Evolutionary conservation across 495 filamentous ascomycete genomes (phyloP), one percentile per base, ranked within the genome.

Genomic region (Neurospora hispaniola): DNA sequence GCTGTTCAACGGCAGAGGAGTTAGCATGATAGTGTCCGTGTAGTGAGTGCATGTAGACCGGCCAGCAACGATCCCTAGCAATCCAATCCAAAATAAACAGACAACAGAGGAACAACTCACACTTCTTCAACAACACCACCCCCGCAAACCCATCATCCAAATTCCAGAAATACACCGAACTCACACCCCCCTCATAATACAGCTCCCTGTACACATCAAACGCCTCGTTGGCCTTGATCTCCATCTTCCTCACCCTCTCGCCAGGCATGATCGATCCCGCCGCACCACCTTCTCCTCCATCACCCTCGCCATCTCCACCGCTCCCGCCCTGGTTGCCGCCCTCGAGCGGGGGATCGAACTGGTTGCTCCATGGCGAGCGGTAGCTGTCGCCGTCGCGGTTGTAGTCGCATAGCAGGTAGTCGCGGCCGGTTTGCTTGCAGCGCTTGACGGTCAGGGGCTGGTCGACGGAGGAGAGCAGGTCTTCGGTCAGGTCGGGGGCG

Each of bases 361-460:
- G 93, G 82, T 98, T 98, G 85, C 91, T 94, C 96, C 96, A 99
- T 42, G 96, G 96, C 74, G 92, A 96, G 42, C 96, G 92, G 86
- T 97, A 97, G 83, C 91, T 94, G 82, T 98, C 96, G 70, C 96
- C 96, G 83, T 99, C 96, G 70, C 96, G 94, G 87, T 99, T 99
- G 86, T 98, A 99, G 87, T 99, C 96, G 86, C 96, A 99, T 74
- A 97, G 92, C 48, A 99, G 89, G 84, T 97, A 99, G 84, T 98
- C 96, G 71, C 94, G 92, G 74, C 92, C 93, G 71, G 92, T 93
- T 82, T 94, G 92, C 71, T 87, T 85, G 86, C 96, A 98, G 74
- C 92, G 91, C 73, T 90, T 90, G 68, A 96, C 87, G 69, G 93
- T 90, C 31, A 99, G 90, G 68, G 96, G 96, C 80, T 97, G 94